Conservation (phyloP, 2,329 filamentous ascomycete species). For the Trematosphaeria pertusa region DNA sequence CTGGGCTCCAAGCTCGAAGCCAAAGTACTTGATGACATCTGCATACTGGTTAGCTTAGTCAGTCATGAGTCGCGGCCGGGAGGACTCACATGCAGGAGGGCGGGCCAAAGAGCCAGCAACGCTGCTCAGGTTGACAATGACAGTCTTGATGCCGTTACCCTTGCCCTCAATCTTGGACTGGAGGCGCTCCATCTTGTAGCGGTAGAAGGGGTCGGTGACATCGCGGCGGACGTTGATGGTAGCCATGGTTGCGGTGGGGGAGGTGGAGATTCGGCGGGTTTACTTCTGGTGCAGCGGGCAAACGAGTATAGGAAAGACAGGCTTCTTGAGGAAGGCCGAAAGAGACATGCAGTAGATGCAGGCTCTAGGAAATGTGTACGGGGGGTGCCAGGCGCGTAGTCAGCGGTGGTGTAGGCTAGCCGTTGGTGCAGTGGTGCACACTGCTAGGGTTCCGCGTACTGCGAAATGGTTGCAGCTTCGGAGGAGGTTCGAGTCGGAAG, state of each 20-base stretch:
- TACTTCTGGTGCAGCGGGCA: constrained; percentile 40
- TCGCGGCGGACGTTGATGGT: constrained; percentile 97
- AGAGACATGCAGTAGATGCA: constrained; percentile 67
- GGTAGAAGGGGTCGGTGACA: constrained; percentile 98
- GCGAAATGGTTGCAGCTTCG: constrained; percentile 97
- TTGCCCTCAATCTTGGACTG: constrained; percentile 99
- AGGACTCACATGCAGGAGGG: constrained; percentile 72
- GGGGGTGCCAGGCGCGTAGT: constrained; percentile 48
- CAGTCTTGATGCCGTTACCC: constrained; percentile 99
- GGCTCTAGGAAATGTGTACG: constrained; percentile 25
- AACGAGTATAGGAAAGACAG: constrained; percentile 38
- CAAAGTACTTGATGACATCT: constrained; percentile 99
- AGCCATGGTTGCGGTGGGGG: constrained; percentile 77
- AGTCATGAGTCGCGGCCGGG: constrained; percentile 1
- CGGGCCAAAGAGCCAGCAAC: constrained; percentile 92
- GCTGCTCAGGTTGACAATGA: constrained; percentile 95
- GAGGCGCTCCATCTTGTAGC: constrained; percentile 99
- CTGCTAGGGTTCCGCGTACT: constrained; percentile 94
- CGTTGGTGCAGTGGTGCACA: constrained; percentile 88
- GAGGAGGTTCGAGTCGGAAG: constrained; percentile 91
- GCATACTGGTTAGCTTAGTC: constrained; percentile 12
- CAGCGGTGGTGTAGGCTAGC: constrained; percentile 68
- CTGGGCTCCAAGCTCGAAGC: constrained; percentile 97
- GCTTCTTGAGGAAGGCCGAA: constrained; percentile 61
- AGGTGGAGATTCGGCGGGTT: constrained; percentile 26